Percentiles rank a stretch among this genome's conserved stretches.
These are phyloP conservation scores for Ophiostoma australiae DNA, from an alignment of 2,329 filamentous ascomycete genomes.

Conservation along the genomic window DNA sequence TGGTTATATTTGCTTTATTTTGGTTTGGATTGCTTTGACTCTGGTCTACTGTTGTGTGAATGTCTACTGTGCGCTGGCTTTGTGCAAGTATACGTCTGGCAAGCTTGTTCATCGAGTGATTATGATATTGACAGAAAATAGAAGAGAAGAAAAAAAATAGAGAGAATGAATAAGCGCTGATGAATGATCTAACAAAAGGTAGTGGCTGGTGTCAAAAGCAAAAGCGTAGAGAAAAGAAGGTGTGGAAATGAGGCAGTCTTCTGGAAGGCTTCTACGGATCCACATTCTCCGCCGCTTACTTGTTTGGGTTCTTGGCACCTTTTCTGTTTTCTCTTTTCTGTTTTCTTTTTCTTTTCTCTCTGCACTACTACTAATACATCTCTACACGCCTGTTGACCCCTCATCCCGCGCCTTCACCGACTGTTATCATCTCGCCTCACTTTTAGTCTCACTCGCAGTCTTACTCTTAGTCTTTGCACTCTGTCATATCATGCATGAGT, in stretches of 20 bases:
- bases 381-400: background rate
- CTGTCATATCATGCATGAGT: background rate
- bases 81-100: too few relatives aligned
- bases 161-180: background rate
- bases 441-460: background rate
- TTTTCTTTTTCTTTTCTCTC: background rate
- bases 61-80: too few relatives aligned
- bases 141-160: background rate
- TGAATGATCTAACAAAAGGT: too few relatives aligned
- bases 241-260: conserved; percentile 14
- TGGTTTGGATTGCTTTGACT: too few relatives aligned
- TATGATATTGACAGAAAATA: background rate
- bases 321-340: background rate
- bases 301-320: background rate
- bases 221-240: background rate
- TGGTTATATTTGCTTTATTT: too few relatives aligned
- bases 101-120: too few relatives aligned
- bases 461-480: too few relatives aligned
- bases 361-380: background rate
- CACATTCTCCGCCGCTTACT: conserved; percentile 8
- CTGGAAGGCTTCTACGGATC: conserved; percentile 8
- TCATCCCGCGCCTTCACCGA: background rate
- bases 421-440: background rate
- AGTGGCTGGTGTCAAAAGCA: too few relatives aligned
- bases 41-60: too few relatives aligned